Base-by-base conservation (phyloP, 192 early-diverging fungal species). In the Coemansia reversa region DNA sequence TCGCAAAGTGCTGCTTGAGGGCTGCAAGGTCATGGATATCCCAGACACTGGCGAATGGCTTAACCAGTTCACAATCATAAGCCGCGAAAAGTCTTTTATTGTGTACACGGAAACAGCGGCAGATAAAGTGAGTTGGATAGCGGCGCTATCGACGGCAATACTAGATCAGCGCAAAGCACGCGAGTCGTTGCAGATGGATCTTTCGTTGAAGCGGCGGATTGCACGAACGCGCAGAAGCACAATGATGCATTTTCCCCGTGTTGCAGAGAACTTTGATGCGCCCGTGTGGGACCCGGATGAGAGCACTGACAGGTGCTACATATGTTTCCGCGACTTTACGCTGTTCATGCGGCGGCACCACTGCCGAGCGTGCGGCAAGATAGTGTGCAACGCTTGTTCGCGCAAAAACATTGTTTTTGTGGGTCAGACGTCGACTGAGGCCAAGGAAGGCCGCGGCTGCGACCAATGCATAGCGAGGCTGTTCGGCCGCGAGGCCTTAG, bases 281-380 rank as follows among this genome's bases (percentile, higher is more conserved):
- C 87, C 87, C 1, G 76, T 91, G 8, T 87, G 88, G 91, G 84
- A 88, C 28, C 92, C 92, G 0, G 90, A 93, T 70, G 84, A 87
- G 59, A 72, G 72, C 58, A 74, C 88, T 7, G 75, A 76, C 4
- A 45, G 67, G 4, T 93, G 92, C 67, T 88, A 89, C 81, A 85
- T 91, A 39, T 93, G 92, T 70, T 70, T 72, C 32, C 83, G 87
- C 47, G 86, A 82, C 19, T 93, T 93, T 67, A 83, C 84, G 3
- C 52, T 92, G 35, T 86, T 90, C 32, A 58, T 83, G 59, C 84
- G 91, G 4, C 87, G 86, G 66, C 90, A 92, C 69, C 90, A 93
- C 64, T 91, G 90, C 67, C 84, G 92, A 23, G 85, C 84, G 1
- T 93, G 92, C 65, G 92, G 92, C 20, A 87, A 87, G 60, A 82